A percentile compares a stretch with the other conserved stretches of the same genome.
Evolutionary conservation across 768 basidiomycete species (phyloP).

Genomic region (Russula sp.): DNA sequence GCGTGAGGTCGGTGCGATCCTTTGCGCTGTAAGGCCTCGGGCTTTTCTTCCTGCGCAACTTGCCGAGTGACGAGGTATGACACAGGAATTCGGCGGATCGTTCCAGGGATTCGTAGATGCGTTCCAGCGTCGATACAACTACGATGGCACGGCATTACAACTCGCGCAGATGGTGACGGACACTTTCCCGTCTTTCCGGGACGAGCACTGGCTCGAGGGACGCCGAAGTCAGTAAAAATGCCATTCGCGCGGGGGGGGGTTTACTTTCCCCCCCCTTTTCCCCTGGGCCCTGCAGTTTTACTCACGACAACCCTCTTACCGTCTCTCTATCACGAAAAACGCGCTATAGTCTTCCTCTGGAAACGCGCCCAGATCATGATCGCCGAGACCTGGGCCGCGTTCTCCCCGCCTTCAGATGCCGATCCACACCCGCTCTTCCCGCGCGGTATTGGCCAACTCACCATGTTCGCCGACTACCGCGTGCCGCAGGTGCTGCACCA

Average conservation of each 20-base stretch:
- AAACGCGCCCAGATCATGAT: slow-evolving; percentile 89
- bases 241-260: background rate
- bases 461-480: slow-evolving; percentile 93
- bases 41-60: background rate
- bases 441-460: slow-evolving; percentile 55
- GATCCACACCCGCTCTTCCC: slow-evolving; percentile 67
- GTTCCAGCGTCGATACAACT: slow-evolving; percentile 14
- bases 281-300: background rate
- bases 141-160: slow-evolving; percentile 18
- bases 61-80: background rate
- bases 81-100: slow-evolving; percentile 17
- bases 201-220: slow-evolving; percentile 21
- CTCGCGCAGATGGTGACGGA: slow-evolving; percentile 22
- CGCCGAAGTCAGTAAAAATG: slow-evolving; percentile 42
- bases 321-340: background rate
- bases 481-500: slow-evolving; percentile 90
- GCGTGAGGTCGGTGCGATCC: slow-evolving; percentile 66
- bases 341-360: slow-evolving; percentile 63
- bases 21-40: slow-evolving; percentile 52
- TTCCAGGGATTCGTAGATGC: slow-evolving; percentile 20
- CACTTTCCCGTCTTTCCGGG: slow-evolving; percentile 23
- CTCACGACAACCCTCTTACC: background rate
- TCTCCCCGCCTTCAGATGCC: slow-evolving; percentile 43
- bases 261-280: too few species aligned
- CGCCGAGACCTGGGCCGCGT: slow-evolving; percentile 89